Evolutionary conservation across 2,329 filamentous ascomycete species (phyloP), one percentile per base, ranked within the genome.

Genomic region (Torrubiella hemipterigena): DNA sequence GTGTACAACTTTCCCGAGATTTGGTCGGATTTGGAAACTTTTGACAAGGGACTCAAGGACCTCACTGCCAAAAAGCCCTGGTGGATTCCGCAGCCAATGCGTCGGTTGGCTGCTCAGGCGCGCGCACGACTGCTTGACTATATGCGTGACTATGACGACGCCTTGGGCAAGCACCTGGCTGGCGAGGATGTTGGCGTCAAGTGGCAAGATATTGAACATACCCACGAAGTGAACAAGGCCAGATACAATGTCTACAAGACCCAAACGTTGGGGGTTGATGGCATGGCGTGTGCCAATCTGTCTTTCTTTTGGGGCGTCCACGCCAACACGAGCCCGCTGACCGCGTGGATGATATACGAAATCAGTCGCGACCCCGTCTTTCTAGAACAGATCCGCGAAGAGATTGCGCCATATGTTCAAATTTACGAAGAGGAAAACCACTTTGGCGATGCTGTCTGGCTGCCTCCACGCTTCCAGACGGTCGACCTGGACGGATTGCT

Each of bases 311-410:
- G 50, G 59, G 52, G 44, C 15, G 44, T 59, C 18, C 58, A 56
- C 30, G 49, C 53, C 16, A 58, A 58, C 33, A 48, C 56, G 3
- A 51, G 58, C 19, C 47, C 50, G 2, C 44, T 61, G 18, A 45
- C 53, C 4, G 48, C 50, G 6, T 65, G 61, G 61, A 48, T 61
- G 39, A 40, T 65, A 1, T 53, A 54, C 31, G 55, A 63, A 30
- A 43, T 63, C 8, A 54, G 52, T 34, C 49, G 52, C 8, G 56
- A 62, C 15, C 42, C 49, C 1, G 47, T 55, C 9, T 50, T 63
- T 4, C 45, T 62, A 1, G 45, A 43, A 18, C 48, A 55, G 16
- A 45, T 64, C 17, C 52, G 54, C 11, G 48, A 53, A 3, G 59
- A 63, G 39, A 48, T 63, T 32, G 47, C 45, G 7, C 49, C 51